Evolutionary conservation across 148 eudicot species (phyloP).

Genomic region (Arctostaphylos glauca): DNA sequence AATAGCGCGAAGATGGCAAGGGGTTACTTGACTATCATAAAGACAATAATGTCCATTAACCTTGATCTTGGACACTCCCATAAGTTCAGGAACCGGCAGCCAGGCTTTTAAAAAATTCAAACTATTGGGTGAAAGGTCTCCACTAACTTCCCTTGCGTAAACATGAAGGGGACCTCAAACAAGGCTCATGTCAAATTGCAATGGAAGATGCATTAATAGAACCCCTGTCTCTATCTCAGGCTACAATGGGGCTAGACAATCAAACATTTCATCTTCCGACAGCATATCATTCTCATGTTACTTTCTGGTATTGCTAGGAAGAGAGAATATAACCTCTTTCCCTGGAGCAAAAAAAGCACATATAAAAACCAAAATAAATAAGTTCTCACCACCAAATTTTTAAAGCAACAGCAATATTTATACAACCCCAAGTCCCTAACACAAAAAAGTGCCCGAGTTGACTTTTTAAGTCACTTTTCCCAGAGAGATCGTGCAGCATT

Average conservation of each 20-base stretch:
- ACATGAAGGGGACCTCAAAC: slow-evolving; percentile 1
- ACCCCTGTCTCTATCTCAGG: background rate
- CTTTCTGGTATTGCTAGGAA: background rate
- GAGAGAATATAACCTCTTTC: background rate
- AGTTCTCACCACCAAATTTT: background rate
- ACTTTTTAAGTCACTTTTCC: slow-evolving; percentile 2
- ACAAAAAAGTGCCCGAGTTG: background rate
- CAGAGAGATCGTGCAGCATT: background rate
- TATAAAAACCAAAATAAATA: background rate
- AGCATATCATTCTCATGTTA: background rate
- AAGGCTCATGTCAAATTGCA: background rate
- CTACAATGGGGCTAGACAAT: background rate
- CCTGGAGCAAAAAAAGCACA: no score
- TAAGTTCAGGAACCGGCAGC: background rate
- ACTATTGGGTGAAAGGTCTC: background rate
- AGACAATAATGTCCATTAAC: background rate
- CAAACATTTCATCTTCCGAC: background rate
- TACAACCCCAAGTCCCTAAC: background rate
- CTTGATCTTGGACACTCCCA: background rate
- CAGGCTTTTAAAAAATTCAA: background rate
- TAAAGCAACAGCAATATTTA: slow-evolving; percentile 5
- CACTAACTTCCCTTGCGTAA: background rate
- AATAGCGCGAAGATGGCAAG: background rate
- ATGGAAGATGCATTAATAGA: background rate
- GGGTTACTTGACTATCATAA: background rate